These are phyloP conservation scores for Daedaleopsis nitida DNA, from an alignment of 768 basidiomycete species.

Conservation along the genomic window DNA sequence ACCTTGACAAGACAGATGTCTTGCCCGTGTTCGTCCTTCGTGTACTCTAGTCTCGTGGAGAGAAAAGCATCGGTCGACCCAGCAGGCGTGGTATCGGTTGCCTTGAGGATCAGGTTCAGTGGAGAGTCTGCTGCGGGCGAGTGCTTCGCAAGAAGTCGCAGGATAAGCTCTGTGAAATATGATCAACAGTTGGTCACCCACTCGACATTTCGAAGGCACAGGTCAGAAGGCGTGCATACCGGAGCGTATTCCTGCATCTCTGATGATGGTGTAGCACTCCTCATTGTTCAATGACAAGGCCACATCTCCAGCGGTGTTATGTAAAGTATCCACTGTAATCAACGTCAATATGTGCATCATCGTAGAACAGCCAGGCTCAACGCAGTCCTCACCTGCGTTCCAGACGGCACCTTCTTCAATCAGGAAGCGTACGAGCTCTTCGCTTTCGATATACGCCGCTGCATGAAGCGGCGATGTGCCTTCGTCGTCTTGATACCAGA, in stretches of 20 bases:
- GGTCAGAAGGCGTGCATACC: slow-evolving; percentile 44
- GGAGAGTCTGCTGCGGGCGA: slow-evolving; percentile 23
- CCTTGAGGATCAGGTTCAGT: slow-evolving; percentile 45
- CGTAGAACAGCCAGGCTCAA: too few relatives aligned
- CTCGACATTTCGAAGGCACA: too few relatives aligned
- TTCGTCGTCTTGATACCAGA: slow-evolving; percentile 86
- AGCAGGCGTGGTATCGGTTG: slow-evolving; percentile 56
- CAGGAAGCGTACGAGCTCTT: slow-evolving; percentile 62
- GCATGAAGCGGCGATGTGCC: slow-evolving; percentile 88
- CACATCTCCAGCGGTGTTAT: slow-evolving; percentile 87
- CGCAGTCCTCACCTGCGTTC: slow-evolving; percentile 68
- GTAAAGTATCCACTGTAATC: slow-evolving; percentile 67
- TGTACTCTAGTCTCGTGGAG: slow-evolving; percentile 66
- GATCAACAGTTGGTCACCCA: background rate
- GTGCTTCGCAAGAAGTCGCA: slow-evolving; percentile 59
- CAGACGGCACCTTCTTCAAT: slow-evolving; percentile 86
- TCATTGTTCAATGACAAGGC: slow-evolving; percentile 83
- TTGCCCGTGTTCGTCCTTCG: slow-evolving; percentile 71
- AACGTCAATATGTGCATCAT: too few relatives aligned
- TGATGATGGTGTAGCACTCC: slow-evolving; percentile 72
- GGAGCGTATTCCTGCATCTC: slow-evolving; percentile 91
- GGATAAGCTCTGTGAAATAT: slow-evolving; percentile 61
- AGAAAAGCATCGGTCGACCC: slow-evolving; percentile 73
- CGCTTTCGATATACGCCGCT: slow-evolving; percentile 73
- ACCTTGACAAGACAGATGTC: slow-evolving; percentile 75